Evolutionary conservation across 1,139 yeast species (phyloP).

Genomic region (Debaryomyces sp.): DNA sequence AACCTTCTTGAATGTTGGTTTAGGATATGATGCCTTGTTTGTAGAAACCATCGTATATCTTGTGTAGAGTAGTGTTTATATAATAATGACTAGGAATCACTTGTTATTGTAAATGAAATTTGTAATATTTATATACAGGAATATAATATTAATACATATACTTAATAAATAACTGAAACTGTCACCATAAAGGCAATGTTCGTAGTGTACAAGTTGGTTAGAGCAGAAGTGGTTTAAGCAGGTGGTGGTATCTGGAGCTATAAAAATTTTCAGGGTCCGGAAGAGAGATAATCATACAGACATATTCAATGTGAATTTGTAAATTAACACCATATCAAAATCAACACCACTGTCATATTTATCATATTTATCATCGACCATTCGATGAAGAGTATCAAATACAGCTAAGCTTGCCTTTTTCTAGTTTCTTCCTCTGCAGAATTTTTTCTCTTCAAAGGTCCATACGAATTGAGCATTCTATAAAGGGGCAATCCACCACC

Average conservation of each 20-base stretch:
- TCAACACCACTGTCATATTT: neutral
- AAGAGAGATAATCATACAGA: neutral
- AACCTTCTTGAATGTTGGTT: slow-evolving; percentile 17
- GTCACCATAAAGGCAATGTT: neutral
- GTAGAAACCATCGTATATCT: neutral
- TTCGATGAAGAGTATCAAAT: neutral
- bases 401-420: neutral
- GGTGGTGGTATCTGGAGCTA: too few species aligned
- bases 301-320: too few species aligned
- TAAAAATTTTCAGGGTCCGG: neutral
- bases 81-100: neutral
- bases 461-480: slow-evolving; percentile 5
- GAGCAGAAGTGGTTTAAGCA: too few species aligned
- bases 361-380: neutral
- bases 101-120: neutral
- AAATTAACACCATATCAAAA: too few species aligned
- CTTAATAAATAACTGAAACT: too few species aligned
- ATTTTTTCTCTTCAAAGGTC: neutral
- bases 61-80: neutral
- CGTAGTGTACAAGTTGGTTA: neutral
- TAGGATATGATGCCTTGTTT: slow-evolving; percentile 1
- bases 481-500: slow-evolving; percentile 1
- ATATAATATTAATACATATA: neutral
- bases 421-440: neutral
- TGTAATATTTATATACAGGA: neutral